phyloP scores from a whole-genome alignment of 2,329 filamentous ascomycete species.

The Calonectria crousiana region DNA sequence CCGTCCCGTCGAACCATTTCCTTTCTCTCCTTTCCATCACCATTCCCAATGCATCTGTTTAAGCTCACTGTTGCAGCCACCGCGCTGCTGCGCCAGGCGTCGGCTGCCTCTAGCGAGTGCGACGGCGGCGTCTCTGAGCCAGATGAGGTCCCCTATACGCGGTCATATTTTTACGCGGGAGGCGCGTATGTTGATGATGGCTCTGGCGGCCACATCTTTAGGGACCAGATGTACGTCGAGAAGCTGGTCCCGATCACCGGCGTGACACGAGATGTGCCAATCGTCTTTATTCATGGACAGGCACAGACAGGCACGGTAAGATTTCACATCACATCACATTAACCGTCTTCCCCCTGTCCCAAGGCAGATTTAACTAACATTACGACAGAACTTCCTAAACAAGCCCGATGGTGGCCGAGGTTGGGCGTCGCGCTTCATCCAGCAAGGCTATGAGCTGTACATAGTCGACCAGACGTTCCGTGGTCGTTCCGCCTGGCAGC shows the following conservation, averaged over 20 bases:
- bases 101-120: not conserved
- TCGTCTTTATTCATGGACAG: conserved; percentile 40
- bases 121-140: not conserved
- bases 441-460: conserved; percentile 40
- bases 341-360: not conserved
- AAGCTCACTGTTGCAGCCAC: conserved; percentile 7
- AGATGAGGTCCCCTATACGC: conserved; percentile 30
- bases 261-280: conserved; percentile 26
- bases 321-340: not conserved
- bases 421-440: conserved; percentile 38
- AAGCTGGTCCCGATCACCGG: conserved; percentile 31
- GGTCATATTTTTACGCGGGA: conserved; percentile 36
- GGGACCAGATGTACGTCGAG: conserved; percentile 42
- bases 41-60: conserved; percentile 11
- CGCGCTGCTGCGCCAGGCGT: not conserved
- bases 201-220: conserved; percentile 34
- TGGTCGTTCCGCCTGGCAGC: conserved; percentile 37
- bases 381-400: conserved; percentile 37
- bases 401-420: conserved; percentile 39
- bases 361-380: conserved; percentile 2
- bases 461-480: conserved; percentile 40
- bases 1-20: not conserved
- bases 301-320: conserved; percentile 40
- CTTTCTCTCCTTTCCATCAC: not conserved
- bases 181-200: conserved; percentile 38